A percentile compares a stretch with the other conserved stretches of the same genome.
Evolutionary conservation across 805 yeast species (phyloP).

Genomic region (Candida krabiensis): DNA sequence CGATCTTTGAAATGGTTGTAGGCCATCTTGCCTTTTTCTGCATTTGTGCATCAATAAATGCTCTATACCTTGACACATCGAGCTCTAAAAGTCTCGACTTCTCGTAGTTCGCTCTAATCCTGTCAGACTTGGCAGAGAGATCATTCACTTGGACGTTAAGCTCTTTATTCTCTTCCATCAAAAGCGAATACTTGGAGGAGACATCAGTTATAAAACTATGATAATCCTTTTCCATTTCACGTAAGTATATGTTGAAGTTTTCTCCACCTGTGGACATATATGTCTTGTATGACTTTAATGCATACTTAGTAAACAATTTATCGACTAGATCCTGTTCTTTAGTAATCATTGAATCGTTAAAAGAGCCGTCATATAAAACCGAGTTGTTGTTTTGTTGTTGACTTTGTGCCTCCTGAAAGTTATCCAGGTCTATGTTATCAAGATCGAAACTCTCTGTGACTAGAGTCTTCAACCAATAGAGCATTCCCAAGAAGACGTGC

Average conservation of each 20-base stretch:
- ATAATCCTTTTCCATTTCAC: conserved; percentile 58
- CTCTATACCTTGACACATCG: conserved; percentile 68
- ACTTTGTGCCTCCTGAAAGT: conserved; percentile 22
- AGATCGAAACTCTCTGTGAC: conserved; percentile 41
- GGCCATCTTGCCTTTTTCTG: conserved; percentile 68
- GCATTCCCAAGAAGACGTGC: conserved; percentile 79
- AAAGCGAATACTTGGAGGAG: conserved; percentile 42
- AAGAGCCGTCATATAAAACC: conserved; percentile 25
- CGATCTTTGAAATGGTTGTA: conserved; percentile 52
- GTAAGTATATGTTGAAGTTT: conserved; percentile 53
- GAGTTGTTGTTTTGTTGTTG: conserved; percentile 24
- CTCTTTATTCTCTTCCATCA: conserved; percentile 40
- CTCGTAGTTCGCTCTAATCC: conserved; percentile 51
- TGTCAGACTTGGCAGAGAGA: conserved; percentile 44
- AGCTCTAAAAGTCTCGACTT: conserved; percentile 64
- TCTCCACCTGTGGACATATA: conserved; percentile 61
- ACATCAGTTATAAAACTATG: conserved; percentile 50
- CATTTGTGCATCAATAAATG: conserved; percentile 68
- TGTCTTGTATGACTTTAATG: conserved; percentile 63
- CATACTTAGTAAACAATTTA: conserved; percentile 44
- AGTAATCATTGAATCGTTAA: conserved; percentile 24
- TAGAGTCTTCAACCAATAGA: conserved; percentile 75
- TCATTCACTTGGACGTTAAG: conserved; percentile 41
- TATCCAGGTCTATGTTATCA: conserved; percentile 34
- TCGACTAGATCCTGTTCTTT: conserved; percentile 30